These are phyloP conservation scores for Boletus reticuloceps DNA, from an alignment of 768 basidiomycete species.

Conservation along the genomic window DNA sequence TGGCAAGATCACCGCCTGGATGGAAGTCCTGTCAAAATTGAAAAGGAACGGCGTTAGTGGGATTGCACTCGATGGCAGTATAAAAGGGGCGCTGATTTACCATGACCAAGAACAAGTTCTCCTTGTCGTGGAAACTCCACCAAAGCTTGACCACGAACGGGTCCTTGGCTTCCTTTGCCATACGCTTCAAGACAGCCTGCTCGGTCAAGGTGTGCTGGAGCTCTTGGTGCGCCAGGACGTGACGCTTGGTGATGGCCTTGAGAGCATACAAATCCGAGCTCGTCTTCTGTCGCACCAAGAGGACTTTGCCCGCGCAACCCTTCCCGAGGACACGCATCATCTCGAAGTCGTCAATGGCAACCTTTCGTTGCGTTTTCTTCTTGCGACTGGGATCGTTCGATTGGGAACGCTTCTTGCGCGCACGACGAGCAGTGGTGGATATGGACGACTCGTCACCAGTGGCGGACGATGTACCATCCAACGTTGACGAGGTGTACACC, in stretches of 20 bases:
- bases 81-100: conserved; percentile 38
- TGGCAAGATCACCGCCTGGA: conserved; percentile 94
- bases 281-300: conserved; percentile 81
- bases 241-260: conserved; percentile 97
- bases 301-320: conserved; percentile 95
- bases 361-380: conserved; percentile 62
- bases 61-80: conserved; percentile 3
- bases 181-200: conserved; percentile 90
- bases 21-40: conserved; percentile 72
- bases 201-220: conserved; percentile 95
- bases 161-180: conserved; percentile 85
- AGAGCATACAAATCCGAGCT: conserved; percentile 79
- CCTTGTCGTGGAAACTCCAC: conserved; percentile 98
- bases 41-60: conserved; percentile 14
- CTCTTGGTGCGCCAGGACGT: conserved; percentile 96
- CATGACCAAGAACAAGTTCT: conserved; percentile 97
- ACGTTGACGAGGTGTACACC: conserved; percentile 52
- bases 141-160: conserved; percentile 95
- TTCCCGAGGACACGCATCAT: conserved; percentile 96
- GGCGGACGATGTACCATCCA: conserved; percentile 53
- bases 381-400: conserved; percentile 49
- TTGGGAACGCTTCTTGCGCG: conserved; percentile 54
- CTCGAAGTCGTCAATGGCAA: conserved; percentile 89
- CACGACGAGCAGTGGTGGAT: conserved; percentile 49
- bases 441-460: conserved; percentile 72